A percentile compares a stretch with the other conserved stretches of the same genome.
Conservation (phyloP, 768 basidiomycete genomes). For the Lactarius evosmus region DNA sequence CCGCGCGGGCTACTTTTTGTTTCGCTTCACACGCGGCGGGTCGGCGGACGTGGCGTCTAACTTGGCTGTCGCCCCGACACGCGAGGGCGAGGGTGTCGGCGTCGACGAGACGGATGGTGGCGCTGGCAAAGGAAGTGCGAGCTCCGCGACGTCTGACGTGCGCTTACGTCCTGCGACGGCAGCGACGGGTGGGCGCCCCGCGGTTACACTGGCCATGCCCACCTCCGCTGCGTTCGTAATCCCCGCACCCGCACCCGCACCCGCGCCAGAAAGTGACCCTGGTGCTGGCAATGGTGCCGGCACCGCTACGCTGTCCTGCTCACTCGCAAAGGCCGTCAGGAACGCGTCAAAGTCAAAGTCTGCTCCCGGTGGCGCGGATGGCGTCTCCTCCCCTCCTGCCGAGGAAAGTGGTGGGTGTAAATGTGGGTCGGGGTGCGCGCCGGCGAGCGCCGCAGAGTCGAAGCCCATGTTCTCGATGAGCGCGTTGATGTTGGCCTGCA, state of each 20-base stretch:
- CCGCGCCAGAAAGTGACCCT: background rate
- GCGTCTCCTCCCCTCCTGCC: constrained; percentile 31
- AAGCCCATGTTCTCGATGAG: constrained; percentile 70
- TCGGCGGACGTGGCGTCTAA: background rate
- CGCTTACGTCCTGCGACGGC: constrained; percentile 32
- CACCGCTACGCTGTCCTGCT: constrained; percentile 35
- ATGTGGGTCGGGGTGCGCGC: too few relatives aligned
- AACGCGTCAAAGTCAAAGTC: constrained; percentile 30
- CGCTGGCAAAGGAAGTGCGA: constrained; percentile 23
- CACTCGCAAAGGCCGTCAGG: constrained; percentile 34
- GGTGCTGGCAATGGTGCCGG: background rate
- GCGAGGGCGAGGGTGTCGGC: background rate
- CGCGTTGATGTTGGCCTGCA: constrained; percentile 65
- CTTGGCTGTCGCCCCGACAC: background rate
- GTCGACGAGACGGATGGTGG: constrained; percentile 4
- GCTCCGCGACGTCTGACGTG: constrained; percentile 33
- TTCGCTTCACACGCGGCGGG: constrained; percentile 33
- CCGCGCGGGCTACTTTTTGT: constrained; percentile 28
- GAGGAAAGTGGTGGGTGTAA: constrained; percentile 2
- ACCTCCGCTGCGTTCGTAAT: background rate
- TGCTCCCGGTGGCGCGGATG: constrained; percentile 3
- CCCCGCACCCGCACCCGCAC: too few relatives aligned
- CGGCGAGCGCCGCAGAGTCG: constrained; percentile 44
- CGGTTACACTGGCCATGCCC: background rate
- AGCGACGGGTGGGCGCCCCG: constrained; percentile 9